Percentiles rank a stretch among this genome's conserved stretches.
Conservation (phyloP, 805 yeast species). For the Candida silvicultrix region DNA sequence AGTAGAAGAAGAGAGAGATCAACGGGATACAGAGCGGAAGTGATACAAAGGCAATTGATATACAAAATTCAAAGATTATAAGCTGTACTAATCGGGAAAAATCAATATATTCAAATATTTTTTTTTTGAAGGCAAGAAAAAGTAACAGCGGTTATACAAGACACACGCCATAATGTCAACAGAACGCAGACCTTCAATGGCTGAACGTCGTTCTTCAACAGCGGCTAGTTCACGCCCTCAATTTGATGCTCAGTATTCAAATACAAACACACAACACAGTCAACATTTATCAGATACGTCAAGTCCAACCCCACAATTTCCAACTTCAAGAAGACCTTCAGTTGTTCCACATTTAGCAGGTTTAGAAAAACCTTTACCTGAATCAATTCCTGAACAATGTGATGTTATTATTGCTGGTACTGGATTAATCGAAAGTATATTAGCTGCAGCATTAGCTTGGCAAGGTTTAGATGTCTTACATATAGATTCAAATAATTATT, state of each 20-base stretch:
- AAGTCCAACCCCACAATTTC: not conserved
- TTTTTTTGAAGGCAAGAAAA: too few species aligned
- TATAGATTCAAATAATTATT: constrained; percentile 75
- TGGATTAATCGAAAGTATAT: constrained; percentile 78
- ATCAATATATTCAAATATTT: too few species aligned
- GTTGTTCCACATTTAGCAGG: constrained; percentile 70
- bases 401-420: constrained; percentile 93
- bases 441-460: constrained; percentile 96
- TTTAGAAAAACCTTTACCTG: constrained; percentile 65
- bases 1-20: too few species aligned
- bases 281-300: not conserved
- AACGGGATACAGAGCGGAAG: too few species aligned
- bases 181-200: constrained; percentile 57
- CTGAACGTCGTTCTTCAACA: constrained; percentile 57
- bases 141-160: too few species aligned
- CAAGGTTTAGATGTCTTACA: constrained; percentile 95
- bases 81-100: too few species aligned
- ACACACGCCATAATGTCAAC: constrained; percentile 10
- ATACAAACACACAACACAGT: not conserved
- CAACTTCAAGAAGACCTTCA: constrained; percentile 21
- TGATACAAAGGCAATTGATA: too few species aligned
- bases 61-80: too few species aligned
- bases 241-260: not conserved
- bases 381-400: constrained; percentile 57
- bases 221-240: constrained; percentile 17